Conservation (phyloP, 2,329 filamentous ascomycete genomes). For the Trichoderma breve region DNA sequence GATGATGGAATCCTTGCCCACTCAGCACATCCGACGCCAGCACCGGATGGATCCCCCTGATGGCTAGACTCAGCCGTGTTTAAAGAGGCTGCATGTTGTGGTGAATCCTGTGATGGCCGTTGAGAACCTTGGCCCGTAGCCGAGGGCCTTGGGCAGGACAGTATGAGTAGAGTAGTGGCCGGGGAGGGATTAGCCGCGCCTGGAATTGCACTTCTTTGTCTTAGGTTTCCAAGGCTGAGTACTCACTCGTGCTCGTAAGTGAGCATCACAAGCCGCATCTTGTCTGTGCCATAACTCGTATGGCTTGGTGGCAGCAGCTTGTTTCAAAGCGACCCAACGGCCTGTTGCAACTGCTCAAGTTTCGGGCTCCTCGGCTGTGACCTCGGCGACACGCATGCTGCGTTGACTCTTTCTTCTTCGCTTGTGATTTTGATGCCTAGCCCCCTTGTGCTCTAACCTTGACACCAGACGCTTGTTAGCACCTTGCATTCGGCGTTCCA, state of each 20-base stretch:
- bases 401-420: not conserved
- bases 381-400: not conserved
- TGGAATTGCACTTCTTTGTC: not conserved
- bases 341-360: not conserved
- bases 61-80: not conserved
- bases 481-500: not conserved
- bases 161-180: not conserved
- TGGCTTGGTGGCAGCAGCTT: not conserved
- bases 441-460: not conserved
- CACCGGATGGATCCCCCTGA: not conserved
- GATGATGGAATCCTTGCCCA: not conserved
- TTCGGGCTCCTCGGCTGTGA: constrained; percentile 11
- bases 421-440: not conserved
- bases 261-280: not conserved
- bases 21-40: not conserved
- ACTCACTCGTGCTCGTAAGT: not conserved
- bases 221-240: not conserved
- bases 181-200: not conserved
- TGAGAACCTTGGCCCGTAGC: not conserved
- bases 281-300: not conserved
- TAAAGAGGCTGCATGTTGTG: constrained; percentile 13
- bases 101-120: not conserved
- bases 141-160: not conserved
- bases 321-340: not conserved
- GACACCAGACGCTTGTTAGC: not conserved